Conservation (phyloP, 2,329 filamentous ascomycete genomes). For the Aspergillus latus region DNA sequence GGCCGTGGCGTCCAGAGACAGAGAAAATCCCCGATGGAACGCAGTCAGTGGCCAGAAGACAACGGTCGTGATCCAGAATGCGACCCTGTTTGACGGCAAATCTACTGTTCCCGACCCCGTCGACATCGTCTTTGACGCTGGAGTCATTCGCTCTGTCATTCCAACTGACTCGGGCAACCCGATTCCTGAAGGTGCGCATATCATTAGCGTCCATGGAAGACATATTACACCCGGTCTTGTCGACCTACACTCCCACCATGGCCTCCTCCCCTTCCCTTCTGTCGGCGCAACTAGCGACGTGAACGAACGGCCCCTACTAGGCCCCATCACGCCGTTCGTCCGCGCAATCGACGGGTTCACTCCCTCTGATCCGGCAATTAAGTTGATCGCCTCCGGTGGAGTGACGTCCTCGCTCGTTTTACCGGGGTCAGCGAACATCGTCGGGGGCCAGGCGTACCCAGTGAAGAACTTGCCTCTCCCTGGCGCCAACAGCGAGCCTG, state of each 20-base stretch:
- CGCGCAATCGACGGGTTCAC: constrained; percentile 66
- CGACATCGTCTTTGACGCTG: not conserved
- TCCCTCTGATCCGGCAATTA: constrained; percentile 63
- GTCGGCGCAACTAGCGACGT: constrained; percentile 57
- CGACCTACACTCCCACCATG: constrained; percentile 70
- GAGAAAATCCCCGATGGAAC: not conserved
- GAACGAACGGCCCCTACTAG: constrained; percentile 61
- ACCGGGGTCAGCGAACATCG: constrained; percentile 70
- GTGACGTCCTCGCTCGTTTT: constrained; percentile 68
- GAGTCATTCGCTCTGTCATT: not conserved
- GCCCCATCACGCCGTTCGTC: constrained; percentile 61
- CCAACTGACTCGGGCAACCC: not conserved
- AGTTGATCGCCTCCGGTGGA: constrained; percentile 71
- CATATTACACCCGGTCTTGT: constrained; percentile 64
- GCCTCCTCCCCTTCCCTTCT: constrained; percentile 58
- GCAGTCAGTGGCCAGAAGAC: not conserved
- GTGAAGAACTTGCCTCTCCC: constrained; percentile 67
- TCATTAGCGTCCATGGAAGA: constrained; percentile 2
- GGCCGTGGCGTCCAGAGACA: not conserved
- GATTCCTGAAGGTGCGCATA: not conserved
- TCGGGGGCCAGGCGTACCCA: constrained; percentile 68
- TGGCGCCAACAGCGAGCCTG: constrained; percentile 50
- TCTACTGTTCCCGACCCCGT: not conserved
- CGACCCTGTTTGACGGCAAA: not conserved
- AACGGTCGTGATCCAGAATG: not conserved